Percentiles rank a stretch among this genome's conserved stretches.
Conservation (phyloP, 108 stramenopile species). For the Stephanodiscus triporus region DNA sequence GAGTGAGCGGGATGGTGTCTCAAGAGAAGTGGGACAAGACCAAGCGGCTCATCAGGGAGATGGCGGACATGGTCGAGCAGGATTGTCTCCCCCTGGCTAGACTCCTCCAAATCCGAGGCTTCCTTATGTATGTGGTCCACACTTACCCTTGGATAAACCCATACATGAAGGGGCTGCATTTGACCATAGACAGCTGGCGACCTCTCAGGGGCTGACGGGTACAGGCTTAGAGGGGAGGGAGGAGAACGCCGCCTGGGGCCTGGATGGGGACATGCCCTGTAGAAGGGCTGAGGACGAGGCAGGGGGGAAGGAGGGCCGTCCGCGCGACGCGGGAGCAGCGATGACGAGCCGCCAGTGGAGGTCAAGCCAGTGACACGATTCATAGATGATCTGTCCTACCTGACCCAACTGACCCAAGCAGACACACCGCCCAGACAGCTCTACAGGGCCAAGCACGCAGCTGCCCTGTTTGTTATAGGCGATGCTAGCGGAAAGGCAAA, state of each 20-base stretch:
- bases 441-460: not conserved
- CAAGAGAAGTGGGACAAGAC: conserved; percentile 32
- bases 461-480: conserved; percentile 28
- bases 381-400: conserved; percentile 18
- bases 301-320: no score
- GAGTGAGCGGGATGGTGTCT: conserved; percentile 6
- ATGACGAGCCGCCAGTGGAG: not conserved
- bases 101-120: conserved; percentile 31
- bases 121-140: conserved; percentile 36
- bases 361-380: conserved; percentile 39
- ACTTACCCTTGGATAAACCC: conserved; percentile 43
- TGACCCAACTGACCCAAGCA: not conserved
- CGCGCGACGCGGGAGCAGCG: not conserved
- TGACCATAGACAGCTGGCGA: conserved; percentile 48
- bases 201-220: conserved; percentile 36
- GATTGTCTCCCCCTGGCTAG: not conserved
- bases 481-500: conserved; percentile 44
- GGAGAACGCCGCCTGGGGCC: not conserved
- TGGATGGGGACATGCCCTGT: conserved; percentile 12
- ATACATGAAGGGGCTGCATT: conserved; percentile 54
- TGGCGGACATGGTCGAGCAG: not conserved
- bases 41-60: not conserved
- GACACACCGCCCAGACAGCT: not conserved
- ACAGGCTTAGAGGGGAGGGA: conserved; percentile 15
- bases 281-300: not conserved